Evolutionary conservation across 2,329 filamentous ascomycete genomes (phyloP).

Genomic region (Ceratocystis diversiconidia): DNA sequence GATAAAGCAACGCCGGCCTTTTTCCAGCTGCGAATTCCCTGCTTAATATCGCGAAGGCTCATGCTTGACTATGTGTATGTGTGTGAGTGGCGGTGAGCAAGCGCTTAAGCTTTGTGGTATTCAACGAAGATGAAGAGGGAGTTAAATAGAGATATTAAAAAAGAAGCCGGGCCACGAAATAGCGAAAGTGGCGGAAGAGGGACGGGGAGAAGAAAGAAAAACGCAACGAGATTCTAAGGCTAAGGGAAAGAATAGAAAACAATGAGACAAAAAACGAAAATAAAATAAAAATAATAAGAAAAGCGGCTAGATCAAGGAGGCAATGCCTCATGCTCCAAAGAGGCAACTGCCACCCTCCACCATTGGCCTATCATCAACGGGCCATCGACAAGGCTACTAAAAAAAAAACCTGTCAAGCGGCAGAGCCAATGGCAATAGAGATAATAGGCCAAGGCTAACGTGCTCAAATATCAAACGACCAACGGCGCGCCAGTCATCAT

Average conservation of each 20-base stretch:
- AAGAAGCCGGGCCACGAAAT: neutral
- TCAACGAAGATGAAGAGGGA: neutral
- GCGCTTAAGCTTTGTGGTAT: too few relatives aligned
- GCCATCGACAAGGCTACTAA: neutral
- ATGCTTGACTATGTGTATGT: neutral
- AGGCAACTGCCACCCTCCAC: neutral
- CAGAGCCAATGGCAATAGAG: neutral
- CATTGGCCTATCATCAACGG: neutral
- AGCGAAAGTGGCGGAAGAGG: neutral
- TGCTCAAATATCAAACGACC: neutral
- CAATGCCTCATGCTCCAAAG: neutral
- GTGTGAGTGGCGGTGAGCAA: neutral
- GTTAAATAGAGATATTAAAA: neutral
- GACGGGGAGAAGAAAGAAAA: neutral
- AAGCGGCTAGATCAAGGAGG: neutral
- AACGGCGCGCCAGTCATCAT: neutral
- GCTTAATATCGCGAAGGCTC: neutral
- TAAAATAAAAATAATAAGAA: conserved; percentile 11
- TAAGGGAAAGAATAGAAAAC: neutral
- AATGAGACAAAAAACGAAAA: neutral
- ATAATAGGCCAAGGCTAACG: neutral
- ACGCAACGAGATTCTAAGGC: neutral
- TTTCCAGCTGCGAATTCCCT: neutral
- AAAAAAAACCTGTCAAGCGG: neutral
- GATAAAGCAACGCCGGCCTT: neutral